Conservation (phyloP, 2,329 filamentous ascomycete genomes). For the Hypoxylon sp. region DNA sequence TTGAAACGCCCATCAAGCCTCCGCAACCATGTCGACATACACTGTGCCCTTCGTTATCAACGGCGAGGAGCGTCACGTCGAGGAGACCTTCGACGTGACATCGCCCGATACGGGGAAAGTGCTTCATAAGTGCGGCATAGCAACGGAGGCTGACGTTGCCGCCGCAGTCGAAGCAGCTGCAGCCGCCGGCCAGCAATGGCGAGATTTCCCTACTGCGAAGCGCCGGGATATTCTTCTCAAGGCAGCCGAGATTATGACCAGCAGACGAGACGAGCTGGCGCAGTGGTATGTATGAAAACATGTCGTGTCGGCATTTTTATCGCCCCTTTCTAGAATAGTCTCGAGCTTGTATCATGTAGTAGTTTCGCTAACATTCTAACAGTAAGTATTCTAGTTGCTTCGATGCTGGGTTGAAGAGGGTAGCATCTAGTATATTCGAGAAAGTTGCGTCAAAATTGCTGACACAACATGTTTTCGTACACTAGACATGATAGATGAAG, state of each 20-base stretch:
- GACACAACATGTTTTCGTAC: too few relatives aligned
- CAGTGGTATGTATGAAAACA: too few relatives aligned
- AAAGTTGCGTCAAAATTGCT: too few relatives aligned
- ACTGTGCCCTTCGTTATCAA: slow-evolving; percentile 58
- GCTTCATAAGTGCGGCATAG: slow-evolving; percentile 66
- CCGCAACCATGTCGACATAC: slow-evolving; percentile 44
- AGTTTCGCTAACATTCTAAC: too few relatives aligned
- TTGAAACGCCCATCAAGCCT: slow-evolving; percentile 12
- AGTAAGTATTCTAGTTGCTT: too few relatives aligned
- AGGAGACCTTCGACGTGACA: slow-evolving; percentile 66
- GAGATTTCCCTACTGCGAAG: slow-evolving; percentile 64
- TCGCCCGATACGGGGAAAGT: slow-evolving; percentile 66
- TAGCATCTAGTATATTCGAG: too few relatives aligned
- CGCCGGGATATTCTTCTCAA: slow-evolving; percentile 72
- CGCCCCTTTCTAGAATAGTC: too few relatives aligned
- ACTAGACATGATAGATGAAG: slow-evolving; percentile 63
- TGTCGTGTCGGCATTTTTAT: too few relatives aligned
- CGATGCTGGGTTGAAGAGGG: too few relatives aligned
- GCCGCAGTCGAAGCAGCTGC: slow-evolving; percentile 63
- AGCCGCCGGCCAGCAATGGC: slow-evolving; percentile 72
- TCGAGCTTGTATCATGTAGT: too few relatives aligned
- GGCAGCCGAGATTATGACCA: slow-evolving; percentile 68
- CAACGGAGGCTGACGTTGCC: slow-evolving; percentile 65
- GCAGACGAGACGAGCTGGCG: slow-evolving; percentile 64
- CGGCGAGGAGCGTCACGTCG: slow-evolving; percentile 59